phyloP scores from a whole-genome alignment of 441 rosid genomes.

The Manihot esculenta region DNA sequence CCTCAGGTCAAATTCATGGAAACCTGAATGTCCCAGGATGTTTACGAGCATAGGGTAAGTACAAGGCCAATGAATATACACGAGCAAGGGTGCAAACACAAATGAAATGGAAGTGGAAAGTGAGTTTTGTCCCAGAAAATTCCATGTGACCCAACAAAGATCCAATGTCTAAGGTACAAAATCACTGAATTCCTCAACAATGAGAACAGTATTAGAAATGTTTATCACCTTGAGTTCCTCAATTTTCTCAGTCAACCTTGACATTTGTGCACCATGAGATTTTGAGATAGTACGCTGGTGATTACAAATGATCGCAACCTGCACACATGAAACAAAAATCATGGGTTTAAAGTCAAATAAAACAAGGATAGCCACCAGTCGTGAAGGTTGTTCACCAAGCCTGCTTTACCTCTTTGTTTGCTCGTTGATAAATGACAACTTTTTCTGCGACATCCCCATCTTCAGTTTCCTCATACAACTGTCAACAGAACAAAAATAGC shows the following conservation, averaged over 20 bases:
- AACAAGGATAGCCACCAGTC: background rate
- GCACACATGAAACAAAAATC: slow-evolving; percentile 28
- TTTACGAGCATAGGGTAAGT: no score
- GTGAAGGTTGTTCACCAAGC: background rate
- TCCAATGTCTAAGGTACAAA: background rate
- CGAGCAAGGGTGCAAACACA: background rate
- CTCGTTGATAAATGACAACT: slow-evolving; percentile 73
- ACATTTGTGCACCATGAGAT: slow-evolving; percentile 86
- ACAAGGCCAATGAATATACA: background rate
- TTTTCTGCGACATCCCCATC: slow-evolving; percentile 88
- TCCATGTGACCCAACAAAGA: background rate
- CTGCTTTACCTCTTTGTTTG: slow-evolving; percentile 82
- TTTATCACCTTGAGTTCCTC: slow-evolving; percentile 74
- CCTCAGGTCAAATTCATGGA: background rate
- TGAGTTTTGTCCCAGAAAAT: background rate
- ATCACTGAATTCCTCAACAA: background rate
- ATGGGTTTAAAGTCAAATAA: background rate
- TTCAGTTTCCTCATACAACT: slow-evolving; percentile 81
- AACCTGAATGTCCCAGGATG: no score
- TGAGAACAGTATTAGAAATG: background rate
- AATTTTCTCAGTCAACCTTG: slow-evolving; percentile 77
- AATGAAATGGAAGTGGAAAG: background rate
- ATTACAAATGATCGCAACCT: slow-evolving; percentile 99
- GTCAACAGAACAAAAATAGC: slow-evolving; percentile 30
- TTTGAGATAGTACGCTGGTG: slow-evolving; percentile 96